Percentiles rank a stretch among this genome's conserved stretches.
phyloP scores from a whole-genome alignment of 2,329 filamentous ascomycete species.

The Rhytidhysteron rufulum region DNA sequence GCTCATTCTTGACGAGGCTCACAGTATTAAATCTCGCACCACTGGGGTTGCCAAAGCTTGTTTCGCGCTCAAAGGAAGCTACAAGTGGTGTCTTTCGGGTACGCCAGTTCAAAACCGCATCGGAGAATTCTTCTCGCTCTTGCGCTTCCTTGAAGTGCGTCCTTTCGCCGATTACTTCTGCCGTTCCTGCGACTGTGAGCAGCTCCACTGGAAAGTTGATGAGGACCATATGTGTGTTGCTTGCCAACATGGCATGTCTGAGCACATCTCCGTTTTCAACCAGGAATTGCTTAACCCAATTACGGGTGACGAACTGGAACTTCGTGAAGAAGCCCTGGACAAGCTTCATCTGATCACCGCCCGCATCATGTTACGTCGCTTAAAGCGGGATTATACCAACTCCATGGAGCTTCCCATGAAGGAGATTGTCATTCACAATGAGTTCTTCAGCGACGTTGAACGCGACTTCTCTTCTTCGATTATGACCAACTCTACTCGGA shows the following conservation, averaged over 20 bases:
- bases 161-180: constrained; percentile 95
- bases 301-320: constrained; percentile 44
- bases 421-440: constrained; percentile 84
- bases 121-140: constrained; percentile 90
- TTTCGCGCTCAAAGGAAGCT: constrained; percentile 81
- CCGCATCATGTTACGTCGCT: constrained; percentile 89
- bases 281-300: constrained; percentile 87
- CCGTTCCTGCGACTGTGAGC: constrained; percentile 76
- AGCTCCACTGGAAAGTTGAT: constrained; percentile 78
- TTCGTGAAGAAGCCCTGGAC: constrained; percentile 66
- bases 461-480: constrained; percentile 93
- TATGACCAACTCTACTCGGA: constrained; percentile 84
- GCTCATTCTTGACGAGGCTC: constrained; percentile 89
- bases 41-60: constrained; percentile 93
- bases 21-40: constrained; percentile 87
- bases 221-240: constrained; percentile 65
- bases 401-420: constrained; percentile 97
- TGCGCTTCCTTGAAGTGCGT: constrained; percentile 83
- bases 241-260: constrained; percentile 64
- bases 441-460: constrained; percentile 96
- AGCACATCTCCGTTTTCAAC: constrained; percentile 81
- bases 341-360: constrained; percentile 88
- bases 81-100: constrained; percentile 94
- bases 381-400: constrained; percentile 90
- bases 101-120: constrained; percentile 97